phyloP scores from a whole-genome alignment of 2,329 filamentous ascomycete genomes.

The Cadophora sp. region DNA sequence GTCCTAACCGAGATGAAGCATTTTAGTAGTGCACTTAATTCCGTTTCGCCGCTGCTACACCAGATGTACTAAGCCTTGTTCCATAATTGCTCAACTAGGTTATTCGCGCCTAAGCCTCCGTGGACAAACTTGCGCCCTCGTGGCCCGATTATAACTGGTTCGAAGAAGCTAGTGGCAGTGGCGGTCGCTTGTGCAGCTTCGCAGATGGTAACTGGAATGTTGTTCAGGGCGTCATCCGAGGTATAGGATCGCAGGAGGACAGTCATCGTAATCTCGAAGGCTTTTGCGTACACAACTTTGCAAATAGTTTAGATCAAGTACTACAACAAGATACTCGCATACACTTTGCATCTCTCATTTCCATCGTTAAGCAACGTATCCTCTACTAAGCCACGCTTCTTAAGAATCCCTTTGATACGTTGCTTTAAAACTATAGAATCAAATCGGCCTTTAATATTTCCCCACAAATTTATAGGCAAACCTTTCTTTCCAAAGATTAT shows the following conservation, averaged over 20 bases:
- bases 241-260: conserved; percentile 25
- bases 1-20: conserved; percentile 27
- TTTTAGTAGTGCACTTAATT: conserved; percentile 22
- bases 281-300: conserved; percentile 24
- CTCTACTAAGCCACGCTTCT: too few relatives aligned
- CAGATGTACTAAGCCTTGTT: conserved; percentile 27
- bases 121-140: conserved; percentile 27
- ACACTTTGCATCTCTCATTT: conserved; percentile 30
- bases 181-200: conserved; percentile 30
- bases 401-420: too few relatives aligned
- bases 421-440: too few relatives aligned
- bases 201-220: conserved; percentile 23
- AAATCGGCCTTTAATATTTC: too few relatives aligned
- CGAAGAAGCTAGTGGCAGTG: conserved; percentile 28
- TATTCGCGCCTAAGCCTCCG: conserved; percentile 27
- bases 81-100: conserved; percentile 24
- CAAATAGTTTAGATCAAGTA: conserved; percentile 7
- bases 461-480: too few relatives aligned
- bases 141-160: conserved; percentile 28
- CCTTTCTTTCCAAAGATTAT: too few relatives aligned
- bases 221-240: conserved; percentile 21
- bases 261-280: conserved; percentile 18
- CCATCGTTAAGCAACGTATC: too few relatives aligned
- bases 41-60: conserved; percentile 7
- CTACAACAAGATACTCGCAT: conserved; percentile 3